Base-by-base conservation (phyloP, 1,139 yeast species). In the Pichia sp. region DNA sequence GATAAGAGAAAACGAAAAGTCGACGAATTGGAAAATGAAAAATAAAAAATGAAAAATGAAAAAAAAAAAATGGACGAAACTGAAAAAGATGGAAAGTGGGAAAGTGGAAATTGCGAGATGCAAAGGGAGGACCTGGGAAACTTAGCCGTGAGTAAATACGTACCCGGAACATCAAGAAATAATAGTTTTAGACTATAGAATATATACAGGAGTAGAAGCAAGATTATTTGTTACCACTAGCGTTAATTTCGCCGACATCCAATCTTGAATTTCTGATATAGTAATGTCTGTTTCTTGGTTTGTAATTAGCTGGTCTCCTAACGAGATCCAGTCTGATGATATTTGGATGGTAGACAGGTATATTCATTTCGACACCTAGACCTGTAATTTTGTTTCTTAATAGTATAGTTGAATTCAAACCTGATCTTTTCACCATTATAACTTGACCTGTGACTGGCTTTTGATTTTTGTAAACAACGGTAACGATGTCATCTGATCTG, bases 191-290 rank as follows among this genome's bases (percentile, higher is more conserved):
- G 13, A 16, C 16, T 16, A 9, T 26, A 24, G 9, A 24, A 26
- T 39, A 39, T 39, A 39, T 39, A 39, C 41, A 39, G 12, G 30
- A 12, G 16, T 16, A 18, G n/a, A 18, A 12, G 37, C 39, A 43
- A n/a, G n/a, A 46, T 37, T 42, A 49, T 45, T 53, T 50, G 46
- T 55, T 54, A 37, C 55, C 56, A 34, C 53, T 55, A n/a, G 61
- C 49, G 37, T 47, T 40, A 38, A 53, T 48, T 44, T 64, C 67
- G 36, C 58, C 60, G 32, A 87, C 96, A 67, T 89, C 97, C 68
- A 83, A 71, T 67, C 82, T 82, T 56, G 87, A 76, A 67, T 79
- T 84, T 70, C 96, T 83, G 63, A 89, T 85, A 68, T 86, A 89
- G 73, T 82, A 88, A 57, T 87, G 92, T 73, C 86, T 88, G 68